Conservation (phyloP, 2,329 filamentous ascomycete species). For the Penicillium sclerotigenum region DNA sequence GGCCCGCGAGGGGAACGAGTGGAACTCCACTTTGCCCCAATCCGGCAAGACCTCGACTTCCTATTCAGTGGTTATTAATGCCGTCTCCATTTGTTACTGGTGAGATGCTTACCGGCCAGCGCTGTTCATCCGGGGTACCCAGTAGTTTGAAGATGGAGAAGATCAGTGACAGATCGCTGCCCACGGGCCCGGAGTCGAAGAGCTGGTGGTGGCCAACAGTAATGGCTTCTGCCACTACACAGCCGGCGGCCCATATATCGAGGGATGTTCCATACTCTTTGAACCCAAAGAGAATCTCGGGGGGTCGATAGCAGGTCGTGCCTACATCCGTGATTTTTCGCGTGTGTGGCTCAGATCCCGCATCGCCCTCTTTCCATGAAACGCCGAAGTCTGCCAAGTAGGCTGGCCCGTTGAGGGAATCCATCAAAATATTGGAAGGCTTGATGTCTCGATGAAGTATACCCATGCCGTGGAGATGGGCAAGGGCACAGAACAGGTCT, state of each 20-base stretch:
- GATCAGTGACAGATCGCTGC: constrained; percentile 87
- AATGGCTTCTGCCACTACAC: constrained; percentile 75
- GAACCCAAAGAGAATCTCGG: constrained; percentile 85
- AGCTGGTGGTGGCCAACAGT: constrained; percentile 57
- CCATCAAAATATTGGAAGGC: constrained; percentile 79
- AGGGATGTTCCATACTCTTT: constrained; percentile 67
- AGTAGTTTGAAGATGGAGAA: constrained; percentile 88
- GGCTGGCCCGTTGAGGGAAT: constrained; percentile 65
- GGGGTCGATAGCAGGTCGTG: constrained; percentile 84
- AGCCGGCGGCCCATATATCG: constrained; percentile 87
- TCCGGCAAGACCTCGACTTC: constrained; percentile 62
- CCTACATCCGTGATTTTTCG: constrained; percentile 88
- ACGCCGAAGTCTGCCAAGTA: constrained; percentile 91
- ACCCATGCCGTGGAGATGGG: constrained; percentile 66
- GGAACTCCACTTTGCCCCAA: constrained; percentile 82
- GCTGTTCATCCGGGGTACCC: constrained; percentile 75
- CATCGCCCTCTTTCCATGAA: constrained; percentile 67
- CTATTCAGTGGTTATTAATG: constrained; percentile 19
- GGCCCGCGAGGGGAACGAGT: constrained; percentile 61
- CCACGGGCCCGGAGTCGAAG: constrained; percentile 85
- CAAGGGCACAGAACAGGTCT: constrained; percentile 69
- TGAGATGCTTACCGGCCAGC: constrained; percentile 68
- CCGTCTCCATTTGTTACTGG: background rate
- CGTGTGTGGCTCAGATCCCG: constrained; percentile 59
- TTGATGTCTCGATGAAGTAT: constrained; percentile 95